phyloP scores from a whole-genome alignment of 495 filamentous ascomycete species.

The Podospora appendiculata region DNA sequence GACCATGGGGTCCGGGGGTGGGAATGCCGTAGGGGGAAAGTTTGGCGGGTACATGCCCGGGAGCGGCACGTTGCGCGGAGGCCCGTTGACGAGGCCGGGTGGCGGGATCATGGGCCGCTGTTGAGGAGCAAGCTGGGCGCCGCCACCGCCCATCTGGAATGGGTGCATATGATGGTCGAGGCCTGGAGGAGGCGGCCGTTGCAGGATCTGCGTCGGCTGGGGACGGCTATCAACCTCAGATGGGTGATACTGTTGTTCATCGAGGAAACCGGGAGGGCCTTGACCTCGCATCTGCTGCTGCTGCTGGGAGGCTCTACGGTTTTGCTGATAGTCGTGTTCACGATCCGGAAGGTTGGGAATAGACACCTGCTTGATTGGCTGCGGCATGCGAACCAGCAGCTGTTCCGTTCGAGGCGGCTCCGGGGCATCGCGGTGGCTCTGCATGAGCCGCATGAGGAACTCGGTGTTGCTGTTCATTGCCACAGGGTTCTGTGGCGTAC shows the following conservation, averaged over 20 bases:
- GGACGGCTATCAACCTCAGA: conserved; percentile 31
- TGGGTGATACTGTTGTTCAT: conserved; percentile 35
- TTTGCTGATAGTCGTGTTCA: conserved; percentile 33
- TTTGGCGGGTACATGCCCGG: conserved; percentile 42
- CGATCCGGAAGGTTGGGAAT: conserved; percentile 27
- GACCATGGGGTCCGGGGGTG: conserved; percentile 35
- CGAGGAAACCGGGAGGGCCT: conserved; percentile 31
- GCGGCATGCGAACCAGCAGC: conserved; percentile 20
- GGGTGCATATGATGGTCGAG: conserved; percentile 42
- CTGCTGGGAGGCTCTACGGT: conserved; percentile 17
- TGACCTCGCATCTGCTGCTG: conserved; percentile 11
- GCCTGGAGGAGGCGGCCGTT: conserved; percentile 44
- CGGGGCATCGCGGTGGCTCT: conserved; percentile 32
- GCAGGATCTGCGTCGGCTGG: conserved; percentile 47
- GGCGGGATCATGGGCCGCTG: conserved; percentile 45
- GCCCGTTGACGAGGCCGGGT: conserved; percentile 38
- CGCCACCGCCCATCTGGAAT: conserved; percentile 31
- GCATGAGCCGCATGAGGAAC: conserved; percentile 50
- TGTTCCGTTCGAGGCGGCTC: conserved; percentile 38
- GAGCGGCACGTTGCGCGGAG: conserved; percentile 29
- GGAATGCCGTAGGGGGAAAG: conserved; percentile 34
- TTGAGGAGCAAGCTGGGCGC: conserved; percentile 25
- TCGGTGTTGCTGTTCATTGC: conserved; percentile 43
- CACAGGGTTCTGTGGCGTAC: conserved; percentile 26
- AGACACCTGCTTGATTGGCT: conserved; percentile 22